Evolutionary conservation across 192 early-diverging fungal species (phyloP), one percentile per base, ranked within the genome.

Genomic region (Podila minutissima): DNA sequence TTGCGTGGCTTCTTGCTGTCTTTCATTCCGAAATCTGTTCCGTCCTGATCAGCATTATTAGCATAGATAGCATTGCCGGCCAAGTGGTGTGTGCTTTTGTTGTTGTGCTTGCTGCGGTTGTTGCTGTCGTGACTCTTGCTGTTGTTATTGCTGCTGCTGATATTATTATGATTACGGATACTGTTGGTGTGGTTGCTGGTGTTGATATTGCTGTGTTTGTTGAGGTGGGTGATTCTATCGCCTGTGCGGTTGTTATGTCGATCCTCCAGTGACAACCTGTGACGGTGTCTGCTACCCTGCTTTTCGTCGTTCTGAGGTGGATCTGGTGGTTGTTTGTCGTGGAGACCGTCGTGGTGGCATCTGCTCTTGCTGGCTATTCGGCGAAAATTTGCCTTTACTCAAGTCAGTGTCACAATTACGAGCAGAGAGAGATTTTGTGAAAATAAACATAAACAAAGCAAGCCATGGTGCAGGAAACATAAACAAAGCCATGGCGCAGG

Each of bases 1-100:
- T 72, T 67, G 69, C 69, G 75, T 29, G 64, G 64, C 71, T 78
- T 78, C 71, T 78, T 78, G 61, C 64, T 67, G 71, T 67, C 63
- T 67, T 57, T 51, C 53, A 41, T 69, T 28, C 20, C 29, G 6
- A 15, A 1, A 29, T 64, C 69, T 19, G 19, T 41, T 17, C n/a
- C 51, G 24, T 35, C 22, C 19, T 67, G 28, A 53, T 31, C 12
- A 35, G 22, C 19, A 17, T 26, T 29, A 24, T 38, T 9, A 10
- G 6, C 13, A 46, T 28, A 10, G 28, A 29, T 33, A n/a, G n/a
- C 17, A 28, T 2, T 49, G 69, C 38, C 10, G 38, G 5, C 41
- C 7, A 37, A 6, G 28, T 66, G 19, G 28, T 66, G 19, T 12
- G 33, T 35, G 20, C 24, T 41, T 48, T 59, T 10, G 55, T 35